Percentiles rank a stretch among this genome's conserved stretches.
phyloP scores from a whole-genome alignment of 2,329 filamentous ascomycete genomes.

The Trichoderma citrinoviride region DNA sequence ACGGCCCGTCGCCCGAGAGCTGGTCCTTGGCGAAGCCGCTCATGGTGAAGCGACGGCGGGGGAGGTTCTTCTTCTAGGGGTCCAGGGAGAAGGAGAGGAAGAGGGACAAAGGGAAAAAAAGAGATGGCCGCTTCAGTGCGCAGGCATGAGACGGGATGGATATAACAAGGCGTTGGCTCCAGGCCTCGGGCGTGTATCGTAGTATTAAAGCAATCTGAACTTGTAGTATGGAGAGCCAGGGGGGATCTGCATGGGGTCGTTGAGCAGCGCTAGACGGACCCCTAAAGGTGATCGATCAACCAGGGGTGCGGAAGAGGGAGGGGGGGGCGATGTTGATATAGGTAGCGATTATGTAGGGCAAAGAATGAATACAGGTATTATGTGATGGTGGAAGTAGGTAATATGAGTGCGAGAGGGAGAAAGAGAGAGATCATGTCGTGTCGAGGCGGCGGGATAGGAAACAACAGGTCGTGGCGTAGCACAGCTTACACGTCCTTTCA shows the following conservation, averaged over 20 bases:
- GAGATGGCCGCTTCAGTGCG: not conserved
- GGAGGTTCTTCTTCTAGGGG: not conserved
- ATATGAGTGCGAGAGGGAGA: not conserved
- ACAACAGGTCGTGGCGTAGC: too few relatives aligned
- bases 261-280: not conserved
- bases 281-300: not conserved
- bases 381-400: not conserved
- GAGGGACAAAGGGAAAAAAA: not conserved
- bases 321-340: not conserved
- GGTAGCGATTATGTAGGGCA: not conserved
- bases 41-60: constrained; percentile 14
- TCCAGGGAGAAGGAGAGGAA: not conserved
- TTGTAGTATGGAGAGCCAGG: not conserved
- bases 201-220: not conserved
- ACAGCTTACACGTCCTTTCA: too few relatives aligned
- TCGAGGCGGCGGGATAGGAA: not conserved
- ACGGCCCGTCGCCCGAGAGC: constrained; percentile 26
- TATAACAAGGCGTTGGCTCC: not conserved
- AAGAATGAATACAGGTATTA: too few relatives aligned
- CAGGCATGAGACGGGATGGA: not conserved
- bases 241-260: not conserved
- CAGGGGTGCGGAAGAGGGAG: not conserved
- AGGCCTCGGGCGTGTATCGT: not conserved
- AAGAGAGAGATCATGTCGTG: not conserved
- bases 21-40: constrained; percentile 21